These are phyloP conservation scores for Penicillium janthinellum DNA, from an alignment of 2,329 filamentous ascomycete species.

Conservation along the genomic window DNA sequence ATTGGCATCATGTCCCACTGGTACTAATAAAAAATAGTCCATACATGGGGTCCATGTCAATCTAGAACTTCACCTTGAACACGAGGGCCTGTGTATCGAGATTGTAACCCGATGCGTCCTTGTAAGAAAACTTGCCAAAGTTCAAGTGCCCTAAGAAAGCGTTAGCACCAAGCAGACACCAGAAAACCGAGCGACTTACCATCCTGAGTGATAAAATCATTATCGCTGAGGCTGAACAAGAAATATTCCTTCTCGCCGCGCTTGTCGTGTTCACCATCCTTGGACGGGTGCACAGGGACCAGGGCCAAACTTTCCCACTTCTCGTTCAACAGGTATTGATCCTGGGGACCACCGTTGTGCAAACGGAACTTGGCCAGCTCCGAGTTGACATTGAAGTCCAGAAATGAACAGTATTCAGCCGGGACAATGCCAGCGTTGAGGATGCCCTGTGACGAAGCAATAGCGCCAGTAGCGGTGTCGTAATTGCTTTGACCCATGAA, in stretches of 20 bases:
- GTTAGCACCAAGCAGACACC: conserved; percentile 12
- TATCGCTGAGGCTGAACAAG: conserved; percentile 68
- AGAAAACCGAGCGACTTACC: conserved; percentile 42
- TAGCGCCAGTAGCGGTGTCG: conserved; percentile 43
- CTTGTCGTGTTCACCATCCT: conserved; percentile 20
- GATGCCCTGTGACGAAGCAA: conserved; percentile 54
- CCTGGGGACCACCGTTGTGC: conserved; percentile 67
- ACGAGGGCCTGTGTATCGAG: conserved; percentile 66
- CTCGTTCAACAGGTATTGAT: conserved; percentile 66
- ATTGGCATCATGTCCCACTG: no score
- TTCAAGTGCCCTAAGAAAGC: conserved; percentile 55
- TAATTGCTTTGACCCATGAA: conserved; percentile 51
- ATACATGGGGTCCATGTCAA: neutral
- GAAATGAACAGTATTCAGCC: conserved; percentile 65
- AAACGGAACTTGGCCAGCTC: conserved; percentile 67
- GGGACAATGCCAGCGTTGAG: conserved; percentile 58
- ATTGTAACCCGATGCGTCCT: conserved; percentile 59
- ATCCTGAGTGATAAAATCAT: conserved; percentile 75
- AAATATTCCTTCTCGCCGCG: conserved; percentile 62
- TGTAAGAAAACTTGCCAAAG: conserved; percentile 57
- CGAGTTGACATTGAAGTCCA: conserved; percentile 68
- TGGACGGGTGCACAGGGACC: conserved; percentile 56
- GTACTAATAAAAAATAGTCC: no score
- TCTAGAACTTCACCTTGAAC: conserved; percentile 47
- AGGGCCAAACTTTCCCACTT: conserved; percentile 74